These are phyloP conservation scores for Elaeis oleifera DNA, from an alignment of 202 grass and related monocot species.

Conservation along the genomic window DNA sequence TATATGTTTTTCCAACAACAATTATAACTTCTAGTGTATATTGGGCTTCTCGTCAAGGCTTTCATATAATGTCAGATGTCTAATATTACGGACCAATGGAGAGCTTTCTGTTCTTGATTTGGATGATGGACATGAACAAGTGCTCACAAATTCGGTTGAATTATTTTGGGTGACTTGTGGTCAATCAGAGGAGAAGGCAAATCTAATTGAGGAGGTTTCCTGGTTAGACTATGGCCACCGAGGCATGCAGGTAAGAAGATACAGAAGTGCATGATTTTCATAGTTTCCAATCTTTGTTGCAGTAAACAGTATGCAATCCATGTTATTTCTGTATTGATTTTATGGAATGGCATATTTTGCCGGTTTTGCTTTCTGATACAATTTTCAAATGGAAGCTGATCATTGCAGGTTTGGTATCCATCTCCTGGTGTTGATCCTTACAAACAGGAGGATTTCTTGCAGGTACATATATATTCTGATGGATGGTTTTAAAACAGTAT, in stretches of 20 bases:
- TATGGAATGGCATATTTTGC: constrained; percentile 6
- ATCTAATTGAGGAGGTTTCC: constrained; percentile 99
- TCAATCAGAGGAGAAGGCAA: constrained; percentile 75
- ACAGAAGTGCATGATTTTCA: not conserved
- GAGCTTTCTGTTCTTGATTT: constrained; percentile 93
- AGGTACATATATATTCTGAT: constrained; percentile 35
- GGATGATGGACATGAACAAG: constrained; percentile 87
- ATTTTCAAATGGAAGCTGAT: constrained; percentile 33
- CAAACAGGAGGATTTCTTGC: constrained; percentile 95
- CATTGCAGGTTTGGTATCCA: constrained; percentile 92
- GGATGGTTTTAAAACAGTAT: no score
- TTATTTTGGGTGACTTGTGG: constrained; percentile 92
- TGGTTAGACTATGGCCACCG: constrained; percentile 98
- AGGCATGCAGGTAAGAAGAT: constrained; percentile 78
- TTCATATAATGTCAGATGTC: constrained; percentile 58
- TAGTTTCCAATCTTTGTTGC: constrained; percentile 17
- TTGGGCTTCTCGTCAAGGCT: constrained; percentile 21
- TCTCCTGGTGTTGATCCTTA: constrained; percentile 79
- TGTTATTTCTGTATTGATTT: not conserved
- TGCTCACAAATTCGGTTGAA: constrained; percentile 88
- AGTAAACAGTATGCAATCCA: no score
- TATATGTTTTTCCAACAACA: constrained; percentile 54
- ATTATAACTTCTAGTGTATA: constrained; percentile 11
- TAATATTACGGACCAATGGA: constrained; percentile 90
- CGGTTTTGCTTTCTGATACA: constrained; percentile 12